phyloP scores from a whole-genome alignment of 352 stramenopile species.

The Phytophthora melonis region DNA sequence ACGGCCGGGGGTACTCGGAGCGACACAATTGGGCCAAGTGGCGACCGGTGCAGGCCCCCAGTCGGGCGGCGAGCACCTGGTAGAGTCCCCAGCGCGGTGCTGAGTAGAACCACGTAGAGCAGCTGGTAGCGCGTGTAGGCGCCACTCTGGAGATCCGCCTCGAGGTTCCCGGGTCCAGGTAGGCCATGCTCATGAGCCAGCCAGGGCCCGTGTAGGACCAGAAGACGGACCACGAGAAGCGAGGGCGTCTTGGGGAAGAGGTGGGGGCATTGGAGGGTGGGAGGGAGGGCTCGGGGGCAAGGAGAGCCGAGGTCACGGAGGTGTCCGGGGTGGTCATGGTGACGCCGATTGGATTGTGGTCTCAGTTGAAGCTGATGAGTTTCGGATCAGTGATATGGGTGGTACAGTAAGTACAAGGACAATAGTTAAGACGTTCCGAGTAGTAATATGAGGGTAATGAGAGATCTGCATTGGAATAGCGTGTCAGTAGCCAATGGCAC shows the following conservation, averaged over 20 bases:
- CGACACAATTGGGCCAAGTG: conserved; percentile 84
- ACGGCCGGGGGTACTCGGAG: conserved; percentile 67
- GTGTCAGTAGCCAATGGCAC: neutral
- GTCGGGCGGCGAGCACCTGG: conserved; percentile 87
- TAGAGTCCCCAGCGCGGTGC: conserved; percentile 84
- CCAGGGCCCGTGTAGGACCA: conserved; percentile 65
- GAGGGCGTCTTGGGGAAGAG: neutral
- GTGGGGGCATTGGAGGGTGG: neutral
- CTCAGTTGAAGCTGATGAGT: neutral
- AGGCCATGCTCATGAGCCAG: conserved; percentile 87
- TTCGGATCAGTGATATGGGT: neutral
- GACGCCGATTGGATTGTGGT: neutral
- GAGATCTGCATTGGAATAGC: too few relatives aligned
- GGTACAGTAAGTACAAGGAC: too few relatives aligned
- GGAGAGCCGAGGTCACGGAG: neutral
- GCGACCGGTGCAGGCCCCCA: conserved; percentile 87
- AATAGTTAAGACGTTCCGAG: too few relatives aligned
- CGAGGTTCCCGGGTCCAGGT: conserved; percentile 94
- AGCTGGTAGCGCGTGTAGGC: conserved; percentile 85
- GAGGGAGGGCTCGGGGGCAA: neutral
- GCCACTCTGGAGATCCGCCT: conserved; percentile 92
- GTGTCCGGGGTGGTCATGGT: neutral
- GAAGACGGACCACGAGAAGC: conserved; percentile 68
- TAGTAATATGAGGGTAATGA: too few relatives aligned
- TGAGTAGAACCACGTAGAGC: conserved; percentile 90